Conservation (phyloP, 1,139 yeast genomes). For the Candida glucosophila region DNA sequence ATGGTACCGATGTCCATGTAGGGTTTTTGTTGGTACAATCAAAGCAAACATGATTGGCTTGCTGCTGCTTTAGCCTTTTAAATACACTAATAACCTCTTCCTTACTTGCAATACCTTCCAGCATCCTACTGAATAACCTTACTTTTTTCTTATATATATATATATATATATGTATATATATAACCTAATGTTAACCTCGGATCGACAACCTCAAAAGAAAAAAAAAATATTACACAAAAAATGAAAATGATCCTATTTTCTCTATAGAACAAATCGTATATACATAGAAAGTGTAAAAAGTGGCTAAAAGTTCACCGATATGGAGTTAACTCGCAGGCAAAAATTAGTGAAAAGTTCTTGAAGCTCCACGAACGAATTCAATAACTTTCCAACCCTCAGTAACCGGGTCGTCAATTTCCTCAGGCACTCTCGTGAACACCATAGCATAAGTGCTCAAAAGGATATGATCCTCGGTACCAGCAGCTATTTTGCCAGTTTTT, state of each 20-base stretch:
- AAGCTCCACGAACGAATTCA: constrained; percentile 92
- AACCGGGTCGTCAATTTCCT: constrained; percentile 78
- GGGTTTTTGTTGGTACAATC: constrained; percentile 44
- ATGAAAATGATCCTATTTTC: too few species aligned
- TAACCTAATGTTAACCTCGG: too few species aligned
- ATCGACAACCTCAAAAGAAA: too few species aligned
- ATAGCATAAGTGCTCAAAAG: constrained; percentile 90
- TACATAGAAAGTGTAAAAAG: too few species aligned
- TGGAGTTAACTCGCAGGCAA: too few species aligned
- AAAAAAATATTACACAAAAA: too few species aligned
- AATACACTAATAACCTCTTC: constrained; percentile 58
- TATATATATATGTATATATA: too few species aligned
- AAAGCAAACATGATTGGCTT: constrained; percentile 80
- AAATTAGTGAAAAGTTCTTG: constrained; percentile 74
- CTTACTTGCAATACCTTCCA: constrained; percentile 50
- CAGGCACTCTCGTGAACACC: constrained; percentile 91
- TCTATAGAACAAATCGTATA: too few species aligned
- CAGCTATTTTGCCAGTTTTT: constrained; percentile 90
- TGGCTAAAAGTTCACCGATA: too few species aligned
- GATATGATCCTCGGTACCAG: constrained; percentile 93
- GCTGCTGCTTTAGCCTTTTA: constrained; percentile 48
- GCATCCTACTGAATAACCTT: too few species aligned
- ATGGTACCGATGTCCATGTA: constrained; percentile 45
- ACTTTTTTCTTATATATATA: too few species aligned
- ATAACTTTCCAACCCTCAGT: constrained; percentile 97